Conservation (phyloP, 1,284 basidiomycete genomes). For the Tremellales sp. region DNA sequence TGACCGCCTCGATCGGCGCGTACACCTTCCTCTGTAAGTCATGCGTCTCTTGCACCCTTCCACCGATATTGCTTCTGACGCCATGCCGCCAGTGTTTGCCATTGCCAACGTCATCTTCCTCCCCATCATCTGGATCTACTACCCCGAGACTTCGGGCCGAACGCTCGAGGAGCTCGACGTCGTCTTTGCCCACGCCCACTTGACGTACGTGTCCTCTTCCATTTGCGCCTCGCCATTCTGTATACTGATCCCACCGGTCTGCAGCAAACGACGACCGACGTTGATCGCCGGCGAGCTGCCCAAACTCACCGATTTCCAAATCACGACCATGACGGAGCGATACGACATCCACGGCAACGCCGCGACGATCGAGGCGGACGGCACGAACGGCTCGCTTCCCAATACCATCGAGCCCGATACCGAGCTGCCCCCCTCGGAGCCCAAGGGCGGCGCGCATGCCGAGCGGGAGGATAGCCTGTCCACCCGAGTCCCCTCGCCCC, state of each 20-base stretch:
- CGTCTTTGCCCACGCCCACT: slow-evolving; percentile 40
- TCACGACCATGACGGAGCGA: slow-evolving; percentile 43
- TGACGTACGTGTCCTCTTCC: slow-evolving; percentile 15
- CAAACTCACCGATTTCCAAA: slow-evolving; percentile 46
- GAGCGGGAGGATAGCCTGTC: neutral
- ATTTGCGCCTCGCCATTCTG: too few species aligned
- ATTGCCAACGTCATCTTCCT: slow-evolving; percentile 48
- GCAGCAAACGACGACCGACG: slow-evolving; percentile 33
- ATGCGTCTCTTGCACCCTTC: neutral
- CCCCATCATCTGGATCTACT: slow-evolving; percentile 49
- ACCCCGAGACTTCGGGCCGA: slow-evolving; percentile 42
- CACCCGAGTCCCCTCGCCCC: neutral
- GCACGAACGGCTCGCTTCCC: slow-evolving; percentile 25
- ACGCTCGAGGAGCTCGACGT: slow-evolving; percentile 49
- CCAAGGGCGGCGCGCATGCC: slow-evolving; percentile 4
- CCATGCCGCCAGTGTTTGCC: slow-evolving; percentile 36
- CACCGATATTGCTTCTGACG: neutral
- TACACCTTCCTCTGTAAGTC: slow-evolving; percentile 47
- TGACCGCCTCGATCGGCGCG: slow-evolving; percentile 47
- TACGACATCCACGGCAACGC: slow-evolving; percentile 48
- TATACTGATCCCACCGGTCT: slow-evolving; percentile 18
- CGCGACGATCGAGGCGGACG: slow-evolving; percentile 27
- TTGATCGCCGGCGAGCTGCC: slow-evolving; percentile 42
- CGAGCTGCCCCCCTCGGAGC: slow-evolving; percentile 34
- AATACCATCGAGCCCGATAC: slow-evolving; percentile 29